phyloP scores from a whole-genome alignment of 2,329 filamentous ascomycete genomes.

The Xylaria polymorpha region DNA sequence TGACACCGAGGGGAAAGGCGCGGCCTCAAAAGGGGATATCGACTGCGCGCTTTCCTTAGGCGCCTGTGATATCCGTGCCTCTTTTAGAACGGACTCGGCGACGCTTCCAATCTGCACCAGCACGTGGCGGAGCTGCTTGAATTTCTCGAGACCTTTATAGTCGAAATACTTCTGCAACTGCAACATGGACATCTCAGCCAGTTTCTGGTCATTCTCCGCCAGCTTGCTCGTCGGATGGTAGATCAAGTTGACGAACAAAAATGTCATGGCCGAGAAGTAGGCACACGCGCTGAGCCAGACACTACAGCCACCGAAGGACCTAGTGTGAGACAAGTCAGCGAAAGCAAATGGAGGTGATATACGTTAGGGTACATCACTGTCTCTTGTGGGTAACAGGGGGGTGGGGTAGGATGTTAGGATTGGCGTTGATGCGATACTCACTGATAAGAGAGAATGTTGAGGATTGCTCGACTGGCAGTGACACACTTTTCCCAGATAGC shows the following conservation, averaged over 20 bases:
- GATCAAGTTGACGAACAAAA: constrained; percentile 44
- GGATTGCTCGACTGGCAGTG: constrained; percentile 39
- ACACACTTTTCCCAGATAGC: constrained; percentile 42
- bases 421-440: constrained; percentile 1
- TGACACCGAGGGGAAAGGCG: background rate
- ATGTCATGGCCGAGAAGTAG: constrained; percentile 45
- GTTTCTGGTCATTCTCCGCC: constrained; percentile 39
- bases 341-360: background rate
- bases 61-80: background rate
- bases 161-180: constrained; percentile 39
- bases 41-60: background rate
- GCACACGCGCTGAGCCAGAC: constrained; percentile 43
- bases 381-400: background rate
- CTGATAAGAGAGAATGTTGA: constrained; percentile 39
- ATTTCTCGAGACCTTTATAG: constrained; percentile 35
- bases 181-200: constrained; percentile 38
- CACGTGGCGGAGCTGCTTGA: constrained; percentile 37
- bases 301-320: constrained; percentile 35
- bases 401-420: too few relatives aligned
- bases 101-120: constrained; percentile 36
- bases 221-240: constrained; percentile 41
- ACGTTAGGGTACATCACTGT: background rate
- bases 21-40: background rate
- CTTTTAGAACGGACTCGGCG: constrained; percentile 24
- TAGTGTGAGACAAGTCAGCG: constrained; percentile 7